Percentiles rank a stretch among this genome's conserved stretches.
Conservation (phyloP, 164 flowering plant genomes). For the Warburgia ugandensis region DNA sequence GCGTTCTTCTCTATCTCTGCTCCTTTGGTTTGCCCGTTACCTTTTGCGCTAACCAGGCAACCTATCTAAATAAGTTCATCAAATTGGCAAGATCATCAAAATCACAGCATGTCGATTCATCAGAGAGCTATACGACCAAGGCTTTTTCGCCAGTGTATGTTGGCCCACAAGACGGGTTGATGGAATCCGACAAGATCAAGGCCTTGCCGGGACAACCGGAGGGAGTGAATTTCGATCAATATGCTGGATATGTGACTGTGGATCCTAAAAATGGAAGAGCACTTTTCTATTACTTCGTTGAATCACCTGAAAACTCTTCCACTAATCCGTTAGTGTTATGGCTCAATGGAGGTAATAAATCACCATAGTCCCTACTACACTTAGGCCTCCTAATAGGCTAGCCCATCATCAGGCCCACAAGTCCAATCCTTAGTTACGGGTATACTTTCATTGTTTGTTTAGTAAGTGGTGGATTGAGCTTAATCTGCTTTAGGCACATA, state of each 20-base stretch:
- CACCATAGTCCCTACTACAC: too few relatives aligned
- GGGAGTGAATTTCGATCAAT: constrained; percentile 23
- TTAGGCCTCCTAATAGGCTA: too few relatives aligned
- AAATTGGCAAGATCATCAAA: background rate
- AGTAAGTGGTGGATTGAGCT: too few relatives aligned
- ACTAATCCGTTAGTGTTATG: constrained; percentile 74
- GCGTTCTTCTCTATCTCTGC: background rate
- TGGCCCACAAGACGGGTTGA: constrained; percentile 20
- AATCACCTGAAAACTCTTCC: constrained; percentile 16
- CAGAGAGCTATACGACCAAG: background rate
- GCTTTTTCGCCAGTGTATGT: constrained; percentile 23
- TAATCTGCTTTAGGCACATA: too few relatives aligned
- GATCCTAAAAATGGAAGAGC: constrained; percentile 20
- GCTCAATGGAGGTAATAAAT: constrained; percentile 91
- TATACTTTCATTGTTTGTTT: too few relatives aligned
- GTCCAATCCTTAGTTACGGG: too few relatives aligned
- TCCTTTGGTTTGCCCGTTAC: background rate
- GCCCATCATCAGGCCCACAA: too few relatives aligned
- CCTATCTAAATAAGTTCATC: background rate
- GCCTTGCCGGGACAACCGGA: constrained; percentile 23
- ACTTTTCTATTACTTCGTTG: constrained; percentile 14
- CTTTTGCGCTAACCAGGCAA: background rate
- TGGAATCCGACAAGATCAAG: constrained; percentile 22
- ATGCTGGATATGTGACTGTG: constrained; percentile 29
- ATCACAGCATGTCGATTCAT: background rate